Base-by-base conservation (phyloP, 2,329 filamentous ascomycete species). In the Phaeosphaeriaceae sp. region DNA sequence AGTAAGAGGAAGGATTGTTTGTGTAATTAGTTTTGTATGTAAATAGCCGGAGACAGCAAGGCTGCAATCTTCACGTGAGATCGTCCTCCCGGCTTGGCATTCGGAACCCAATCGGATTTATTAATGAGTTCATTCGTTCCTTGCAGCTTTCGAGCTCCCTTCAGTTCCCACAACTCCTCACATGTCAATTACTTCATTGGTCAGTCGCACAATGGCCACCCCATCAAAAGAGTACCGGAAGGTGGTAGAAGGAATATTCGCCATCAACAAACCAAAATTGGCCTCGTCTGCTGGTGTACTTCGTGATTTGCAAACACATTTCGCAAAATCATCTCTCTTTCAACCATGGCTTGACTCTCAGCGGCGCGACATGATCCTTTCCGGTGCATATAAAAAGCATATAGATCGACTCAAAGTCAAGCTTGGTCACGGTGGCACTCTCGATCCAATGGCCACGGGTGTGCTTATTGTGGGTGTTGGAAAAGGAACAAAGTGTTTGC, bases 371-470 rank as follows among this genome's bases (percentile, higher is more conserved):
- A 78, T 58, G 87, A 90, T 70, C 77, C 76, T 50, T 78, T 81
- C 49, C 77, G 33, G 53, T 17, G 55, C 79, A 49, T 84, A 88
- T 68, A 81, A 81, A 60, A 80, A 81, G 60, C 83, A 87, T 52
- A 74, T 76, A 39, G 58, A 63, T 3, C 66, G 68, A 18, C 61
- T 72, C 23, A 84, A 90, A 54, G 87, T 97, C 61, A 99, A 97
- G 79, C 89, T 97, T 67, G 94, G 94, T 28, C 94, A 99, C 76
- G 94, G 94, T 52, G 94, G 94, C 35, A 99, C 94, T 1, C 83
- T 99, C 15, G 94, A 99, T 68, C 94, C 94, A 20, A 82, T 97
- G 64, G 94, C 94, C 7, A 96, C 92, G 1, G 94, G 94, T 37
- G 90, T 99, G 18, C 82, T 99, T 41, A 92, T 97, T 56, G 81